Base-by-base conservation (phyloP, 257 asterid genomes). In the Penstemon davidsonii region DNA sequence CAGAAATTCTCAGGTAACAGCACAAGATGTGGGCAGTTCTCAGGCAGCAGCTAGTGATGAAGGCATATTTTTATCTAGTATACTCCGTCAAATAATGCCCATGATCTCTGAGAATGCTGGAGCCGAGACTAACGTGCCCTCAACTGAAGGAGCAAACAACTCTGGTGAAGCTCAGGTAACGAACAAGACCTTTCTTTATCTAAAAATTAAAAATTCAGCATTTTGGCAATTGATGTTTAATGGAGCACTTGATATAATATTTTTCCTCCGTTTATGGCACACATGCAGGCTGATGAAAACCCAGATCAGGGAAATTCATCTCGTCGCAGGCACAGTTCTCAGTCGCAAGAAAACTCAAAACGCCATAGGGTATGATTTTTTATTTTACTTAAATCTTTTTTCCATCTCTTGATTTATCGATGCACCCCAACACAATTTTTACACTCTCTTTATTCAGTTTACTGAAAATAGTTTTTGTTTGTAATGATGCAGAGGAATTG, bases 41-140 rank as follows among this genome's bases (percentile, higher is more conserved):
- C 82, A 60, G 73, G 83, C 61, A 59, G 73, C 81, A 38, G 74
- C 75, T 56, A 82, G 80, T 53, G 87, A 79, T 38, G 91, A 89
- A 66, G 98, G 96, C 70, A 52, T 78, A 38, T 5, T 80, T 46
- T 79, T 92, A 51, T 90, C 98, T 1, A 84, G 82, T 72, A 61
- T 90, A 47, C 84, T 92, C 15, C 97, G 82, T 43, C 91, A 88
- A 69, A 77, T 92, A 58, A 79, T 89, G 86, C 98, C 98, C 57
- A 60, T 87, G 41, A 76, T 92, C 72, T 74, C 94, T 36, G 87
- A 82, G 77, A 77, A 73, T 49, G 58, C 46, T 33, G 76, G 70
- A 54, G 50, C 69, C 7, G 79, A 63, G 68, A 40, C 71, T 44
- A 62, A 53, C 56, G 4, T 51, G 42, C 78, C 81, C 4, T 40